phyloP scores from a whole-genome alignment of 148 eudicot genomes.

The Spergularia marina region DNA sequence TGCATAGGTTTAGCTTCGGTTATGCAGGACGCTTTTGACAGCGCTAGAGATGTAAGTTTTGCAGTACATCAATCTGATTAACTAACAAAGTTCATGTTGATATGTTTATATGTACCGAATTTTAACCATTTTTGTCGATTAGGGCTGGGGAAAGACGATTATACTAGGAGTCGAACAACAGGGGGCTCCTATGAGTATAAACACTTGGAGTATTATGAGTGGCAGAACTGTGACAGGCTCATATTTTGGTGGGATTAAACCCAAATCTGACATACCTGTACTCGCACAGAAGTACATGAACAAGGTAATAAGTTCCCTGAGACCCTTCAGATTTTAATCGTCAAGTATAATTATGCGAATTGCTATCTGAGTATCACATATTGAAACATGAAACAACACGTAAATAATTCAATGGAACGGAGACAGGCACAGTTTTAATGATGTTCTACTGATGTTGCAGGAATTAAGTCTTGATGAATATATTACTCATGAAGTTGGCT shows the following conservation, averaged over 20 bases:
- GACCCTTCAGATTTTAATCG: background rate
- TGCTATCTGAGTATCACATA: no score
- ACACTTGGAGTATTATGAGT: slow-evolving; percentile 24
- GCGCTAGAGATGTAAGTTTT: slow-evolving; percentile 38
- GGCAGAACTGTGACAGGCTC: slow-evolving; percentile 52
- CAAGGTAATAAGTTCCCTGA: slow-evolving; percentile 34
- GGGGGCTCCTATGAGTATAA: slow-evolving; percentile 41
- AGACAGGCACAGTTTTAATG: background rate
- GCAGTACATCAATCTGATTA: background rate
- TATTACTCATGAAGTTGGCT: slow-evolving; percentile 53
- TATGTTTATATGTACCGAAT: background rate
- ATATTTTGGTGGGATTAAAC: slow-evolving; percentile 57
- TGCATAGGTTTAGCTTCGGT: slow-evolving; percentile 45
- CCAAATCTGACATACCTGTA: slow-evolving; percentile 56
- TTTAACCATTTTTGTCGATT: background rate
- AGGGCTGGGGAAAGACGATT: slow-evolving; percentile 66
- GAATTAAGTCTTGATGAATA: slow-evolving; percentile 60
- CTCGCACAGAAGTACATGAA: slow-evolving; percentile 44
- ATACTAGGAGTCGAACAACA: slow-evolving; percentile 52
- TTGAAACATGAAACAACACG: no score
- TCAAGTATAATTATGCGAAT: no score
- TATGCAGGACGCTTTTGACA: slow-evolving; percentile 47
- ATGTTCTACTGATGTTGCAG: slow-evolving; percentile 27
- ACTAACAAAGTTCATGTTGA: background rate
- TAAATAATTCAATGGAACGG: no score